These are phyloP conservation scores for Myotisia sp. DNA, from an alignment of 2,329 filamentous ascomycete species.

Conservation along the genomic window DNA sequence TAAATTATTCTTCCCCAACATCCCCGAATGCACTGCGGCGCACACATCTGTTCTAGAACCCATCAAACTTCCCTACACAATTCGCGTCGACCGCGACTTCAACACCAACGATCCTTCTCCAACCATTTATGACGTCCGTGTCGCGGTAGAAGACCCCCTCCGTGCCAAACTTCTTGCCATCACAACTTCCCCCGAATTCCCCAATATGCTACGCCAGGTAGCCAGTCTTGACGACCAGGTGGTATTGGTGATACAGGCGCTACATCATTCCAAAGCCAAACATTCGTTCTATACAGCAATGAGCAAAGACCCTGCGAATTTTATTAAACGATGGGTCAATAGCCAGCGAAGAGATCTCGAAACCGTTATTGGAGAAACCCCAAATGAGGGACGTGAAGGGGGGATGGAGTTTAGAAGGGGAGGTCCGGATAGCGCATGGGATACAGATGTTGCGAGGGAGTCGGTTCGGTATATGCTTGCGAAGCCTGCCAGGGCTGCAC, in stretches of 20 bases:
- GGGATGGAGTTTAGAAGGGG: constrained; percentile 33
- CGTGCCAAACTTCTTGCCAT: constrained; percentile 51
- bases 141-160: constrained; percentile 71
- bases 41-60: constrained; percentile 71
- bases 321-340: constrained; percentile 75
- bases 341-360: constrained; percentile 85
- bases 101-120: constrained; percentile 54
- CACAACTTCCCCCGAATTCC: constrained; percentile 55
- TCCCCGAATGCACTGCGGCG: constrained; percentile 63
- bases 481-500: constrained; percentile 20
- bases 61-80: constrained; percentile 75
- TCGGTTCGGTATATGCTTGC: constrained; percentile 48
- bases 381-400: constrained; percentile 40
- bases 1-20: constrained; percentile 68
- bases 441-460: constrained; percentile 45
- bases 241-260: constrained; percentile 65
- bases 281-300: constrained; percentile 74
- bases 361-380: constrained; percentile 69
- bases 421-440: constrained; percentile 50
- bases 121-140: constrained; percentile 80
- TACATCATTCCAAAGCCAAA: constrained; percentile 75
- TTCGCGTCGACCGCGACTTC: constrained; percentile 77
- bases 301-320: constrained; percentile 66
- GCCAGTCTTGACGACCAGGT: constrained; percentile 69
- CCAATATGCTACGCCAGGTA: constrained; percentile 61